These are phyloP conservation scores for Venturia asperata DNA, from an alignment of 2,329 filamentous ascomycete genomes.

Conservation along the genomic window DNA sequence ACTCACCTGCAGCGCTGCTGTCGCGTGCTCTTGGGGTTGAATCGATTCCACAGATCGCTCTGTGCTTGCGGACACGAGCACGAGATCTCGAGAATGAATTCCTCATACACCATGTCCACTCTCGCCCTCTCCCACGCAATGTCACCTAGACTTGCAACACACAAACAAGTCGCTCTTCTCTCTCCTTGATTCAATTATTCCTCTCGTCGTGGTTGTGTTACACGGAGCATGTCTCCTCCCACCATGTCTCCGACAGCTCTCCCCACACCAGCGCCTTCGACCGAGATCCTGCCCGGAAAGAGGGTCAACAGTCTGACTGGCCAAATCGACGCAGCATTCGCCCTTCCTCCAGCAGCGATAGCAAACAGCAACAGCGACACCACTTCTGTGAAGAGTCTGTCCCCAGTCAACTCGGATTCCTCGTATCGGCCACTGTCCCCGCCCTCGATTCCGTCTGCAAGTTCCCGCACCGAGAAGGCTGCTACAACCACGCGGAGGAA, in stretches of 20 bases:
- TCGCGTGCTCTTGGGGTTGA: neutral
- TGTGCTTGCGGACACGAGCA: neutral
- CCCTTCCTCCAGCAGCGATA: conserved; percentile 19
- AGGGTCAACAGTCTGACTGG: neutral
- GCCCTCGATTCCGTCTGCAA: conserved; percentile 11
- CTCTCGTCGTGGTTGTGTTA: neutral
- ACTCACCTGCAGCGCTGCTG: neutral
- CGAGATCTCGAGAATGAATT: neutral
- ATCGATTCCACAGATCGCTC: neutral
- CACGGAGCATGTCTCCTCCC: conserved; percentile 2
- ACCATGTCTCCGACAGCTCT: conserved; percentile 7
- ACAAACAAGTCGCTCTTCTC: neutral
- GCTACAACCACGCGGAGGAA: neutral
- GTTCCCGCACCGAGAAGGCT: neutral
- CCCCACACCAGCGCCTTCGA: conserved; percentile 20
- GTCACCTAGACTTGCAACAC: neutral
- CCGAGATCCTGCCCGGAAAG: conserved; percentile 19
- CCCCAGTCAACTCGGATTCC: conserved; percentile 18
- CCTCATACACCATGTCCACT: neutral
- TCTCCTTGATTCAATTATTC: neutral
- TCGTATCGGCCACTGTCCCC: conserved; percentile 16
- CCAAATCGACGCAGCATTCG: conserved; percentile 15
- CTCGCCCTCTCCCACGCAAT: neutral
- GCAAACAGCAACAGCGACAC: conserved; percentile 5
- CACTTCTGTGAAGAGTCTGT: conserved; percentile 2